A percentile compares a stretch with the other conserved stretches of the same genome.
Conservation (phyloP, 352 stramenopile species). For the Lagenidium sp. region DNA sequence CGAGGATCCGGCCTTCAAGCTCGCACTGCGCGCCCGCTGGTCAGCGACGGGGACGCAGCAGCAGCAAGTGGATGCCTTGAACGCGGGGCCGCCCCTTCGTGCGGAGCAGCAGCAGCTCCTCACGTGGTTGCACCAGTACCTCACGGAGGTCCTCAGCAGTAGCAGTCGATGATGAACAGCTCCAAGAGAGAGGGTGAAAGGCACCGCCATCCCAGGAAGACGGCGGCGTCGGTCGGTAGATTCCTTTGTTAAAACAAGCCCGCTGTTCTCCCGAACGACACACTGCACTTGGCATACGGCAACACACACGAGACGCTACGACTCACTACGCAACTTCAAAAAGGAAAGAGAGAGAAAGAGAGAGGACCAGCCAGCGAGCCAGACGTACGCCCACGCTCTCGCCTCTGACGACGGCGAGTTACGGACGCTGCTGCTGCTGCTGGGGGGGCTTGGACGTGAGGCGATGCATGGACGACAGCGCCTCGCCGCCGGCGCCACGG, state of each 20-base stretch:
- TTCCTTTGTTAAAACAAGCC: too few species aligned
- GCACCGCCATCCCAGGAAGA: too few species aligned
- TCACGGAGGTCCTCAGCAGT: conserved; percentile 5
- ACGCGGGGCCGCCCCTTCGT: too few species aligned
- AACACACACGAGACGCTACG: not conserved
- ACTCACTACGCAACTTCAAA: not conserved
- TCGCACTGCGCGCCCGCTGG: conserved; percentile 16
- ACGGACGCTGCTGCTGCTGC: too few species aligned
- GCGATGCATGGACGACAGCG: conserved; percentile 42
- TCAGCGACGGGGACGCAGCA: not conserved
- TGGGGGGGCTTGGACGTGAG: too few species aligned
- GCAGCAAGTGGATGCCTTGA: not conserved
- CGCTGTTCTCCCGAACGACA: too few species aligned
- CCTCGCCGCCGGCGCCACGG: conserved; percentile 39
- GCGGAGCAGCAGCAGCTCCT: not conserved
- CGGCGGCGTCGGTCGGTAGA: too few species aligned
- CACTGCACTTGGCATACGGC: too few species aligned
- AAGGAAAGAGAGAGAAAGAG: not conserved
- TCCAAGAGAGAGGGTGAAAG: conserved; percentile 1
- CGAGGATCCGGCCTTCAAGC: conserved; percentile 30
- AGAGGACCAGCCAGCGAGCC: not conserved
- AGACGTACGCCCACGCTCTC: too few species aligned
- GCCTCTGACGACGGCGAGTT: too few species aligned
- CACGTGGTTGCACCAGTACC: conserved; percentile 7
- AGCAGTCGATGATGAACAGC: not conserved